phyloP scores from a whole-genome alignment of 176 grass and related monocot genomes.

The Tuctoria greenei region DNA sequence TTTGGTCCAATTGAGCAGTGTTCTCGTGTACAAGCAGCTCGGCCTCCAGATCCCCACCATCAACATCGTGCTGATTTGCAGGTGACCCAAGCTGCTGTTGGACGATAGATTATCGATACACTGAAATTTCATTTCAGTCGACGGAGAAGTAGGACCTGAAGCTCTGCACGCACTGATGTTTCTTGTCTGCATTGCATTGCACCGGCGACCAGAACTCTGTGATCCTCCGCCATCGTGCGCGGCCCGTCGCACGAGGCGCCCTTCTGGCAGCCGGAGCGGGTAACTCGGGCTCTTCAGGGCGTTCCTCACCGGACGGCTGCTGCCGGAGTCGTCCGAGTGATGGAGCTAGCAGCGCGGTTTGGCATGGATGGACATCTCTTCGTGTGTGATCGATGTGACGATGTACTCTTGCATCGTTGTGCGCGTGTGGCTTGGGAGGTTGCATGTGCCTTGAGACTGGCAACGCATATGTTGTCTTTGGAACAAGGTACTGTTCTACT shows the following conservation, averaged over 20 bases:
- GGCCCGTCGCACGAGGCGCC: slow-evolving; percentile 93
- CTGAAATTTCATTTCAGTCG: background rate
- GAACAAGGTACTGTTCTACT: no score
- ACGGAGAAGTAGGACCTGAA: background rate
- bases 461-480: background rate
- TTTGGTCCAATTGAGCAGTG: slow-evolving; percentile 48
- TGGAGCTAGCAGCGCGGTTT: no score
- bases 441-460: background rate
- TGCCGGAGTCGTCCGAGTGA: slow-evolving; percentile 79
- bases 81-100: slow-evolving; percentile 30
- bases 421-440: background rate
- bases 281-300: slow-evolving; percentile 87
- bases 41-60: slow-evolving; percentile 87
- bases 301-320: slow-evolving; percentile 65
- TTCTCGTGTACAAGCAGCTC: slow-evolving; percentile 87
- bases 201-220: slow-evolving; percentile 96
- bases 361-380: background rate
- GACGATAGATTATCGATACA: background rate
- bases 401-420: background rate
- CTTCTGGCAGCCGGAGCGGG: slow-evolving; percentile 93
- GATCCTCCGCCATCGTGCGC: slow-evolving; percentile 87
- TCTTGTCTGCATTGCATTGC: slow-evolving; percentile 16
- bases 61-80: slow-evolving; percentile 77
- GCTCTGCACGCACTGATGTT: background rate
- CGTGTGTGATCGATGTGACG: background rate